Percentiles rank a stretch among this genome's conserved stretches.
Evolutionary conservation across 192 early-diverging fungal genomes (phyloP).

Genomic region (Phycomyces nitens): DNA sequence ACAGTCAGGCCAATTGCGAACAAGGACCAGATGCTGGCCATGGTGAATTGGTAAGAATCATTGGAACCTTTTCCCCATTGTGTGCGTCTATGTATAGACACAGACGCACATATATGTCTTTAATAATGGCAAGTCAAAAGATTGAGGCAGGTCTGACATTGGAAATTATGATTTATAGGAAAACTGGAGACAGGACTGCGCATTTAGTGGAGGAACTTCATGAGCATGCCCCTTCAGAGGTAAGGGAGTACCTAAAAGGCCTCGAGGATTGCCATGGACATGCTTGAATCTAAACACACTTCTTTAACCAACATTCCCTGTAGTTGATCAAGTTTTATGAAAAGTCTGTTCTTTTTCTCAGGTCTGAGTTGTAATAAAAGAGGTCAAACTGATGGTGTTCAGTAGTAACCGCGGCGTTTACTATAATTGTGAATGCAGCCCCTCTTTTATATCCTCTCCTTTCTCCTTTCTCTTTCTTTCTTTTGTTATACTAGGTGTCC

Average conservation of each 20-base stretch:
- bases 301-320: background rate
- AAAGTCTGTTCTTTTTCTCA: slow-evolving; percentile 1
- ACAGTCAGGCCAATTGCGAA: too few relatives aligned
- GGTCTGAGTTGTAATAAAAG: slow-evolving; percentile 13
- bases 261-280: background rate
- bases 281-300: too few relatives aligned
- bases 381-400: background rate
- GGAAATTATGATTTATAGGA: background rate
- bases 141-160: background rate
- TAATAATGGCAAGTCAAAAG: background rate
- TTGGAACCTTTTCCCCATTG: too few relatives aligned
- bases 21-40: too few relatives aligned
- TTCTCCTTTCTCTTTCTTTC: slow-evolving; percentile 1
- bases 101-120: too few relatives aligned
- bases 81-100: too few relatives aligned
- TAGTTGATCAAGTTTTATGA: slow-evolving; percentile 20
- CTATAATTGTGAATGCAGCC: slow-evolving; percentile 9
- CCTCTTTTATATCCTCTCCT: background rate
- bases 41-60: too few relatives aligned
- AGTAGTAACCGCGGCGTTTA: slow-evolving; percentile 7
- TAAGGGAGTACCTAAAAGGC: background rate
- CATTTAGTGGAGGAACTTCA: slow-evolving; percentile 10
- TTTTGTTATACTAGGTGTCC: background rate
- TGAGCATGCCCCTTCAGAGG: slow-evolving; percentile 4
- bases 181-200: slow-evolving; percentile 5